Percentiles rank a stretch among this genome's conserved stretches.
phyloP scores from a whole-genome alignment of 805 yeast species.

The Metahyphopichia silvanorum region DNA sequence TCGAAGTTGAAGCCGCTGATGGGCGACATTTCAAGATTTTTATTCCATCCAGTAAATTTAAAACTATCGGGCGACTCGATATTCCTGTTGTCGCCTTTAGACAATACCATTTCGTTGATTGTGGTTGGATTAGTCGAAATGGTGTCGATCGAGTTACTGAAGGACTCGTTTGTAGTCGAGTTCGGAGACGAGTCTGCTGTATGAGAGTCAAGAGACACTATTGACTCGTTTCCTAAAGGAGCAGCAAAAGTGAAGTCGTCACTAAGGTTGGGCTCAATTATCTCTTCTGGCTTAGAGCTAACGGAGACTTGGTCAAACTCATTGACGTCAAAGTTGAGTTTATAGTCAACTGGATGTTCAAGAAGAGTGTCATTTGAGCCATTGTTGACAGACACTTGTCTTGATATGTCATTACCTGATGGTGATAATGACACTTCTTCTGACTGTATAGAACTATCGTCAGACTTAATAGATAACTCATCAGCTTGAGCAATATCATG shows the following conservation, averaged over 20 bases:
- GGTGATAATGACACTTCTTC: not conserved
- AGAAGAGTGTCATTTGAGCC: conserved; percentile 11
- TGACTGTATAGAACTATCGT: not conserved
- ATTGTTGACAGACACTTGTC: not conserved
- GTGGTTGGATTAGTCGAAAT: conserved; percentile 30
- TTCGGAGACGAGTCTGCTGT: conserved; percentile 8
- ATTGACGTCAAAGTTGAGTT: not conserved
- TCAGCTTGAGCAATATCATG: conserved; percentile 1
- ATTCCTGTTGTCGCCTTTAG: too few species aligned
- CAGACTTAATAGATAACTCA: not conserved
- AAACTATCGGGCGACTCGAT: too few species aligned
- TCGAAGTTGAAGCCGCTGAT: too few species aligned
- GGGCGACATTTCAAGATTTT: too few species aligned
- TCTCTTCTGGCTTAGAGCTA: not conserved
- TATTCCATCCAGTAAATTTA: too few species aligned
- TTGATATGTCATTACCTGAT: too few species aligned
- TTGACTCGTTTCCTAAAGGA: conserved; percentile 1
- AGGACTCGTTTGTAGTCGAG: conserved; percentile 6
- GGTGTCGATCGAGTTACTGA: conserved; percentile 29
- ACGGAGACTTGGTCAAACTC: not conserved
- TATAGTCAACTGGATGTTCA: conserved; percentile 1
- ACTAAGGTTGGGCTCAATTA: not conserved
- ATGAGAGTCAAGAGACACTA: conserved; percentile 12
- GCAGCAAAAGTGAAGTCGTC: conserved; percentile 1
- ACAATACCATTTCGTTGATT: too few species aligned